Base-by-base conservation (phyloP, 345 rosid genomes). In the Stellera chamaejasme region DNA sequence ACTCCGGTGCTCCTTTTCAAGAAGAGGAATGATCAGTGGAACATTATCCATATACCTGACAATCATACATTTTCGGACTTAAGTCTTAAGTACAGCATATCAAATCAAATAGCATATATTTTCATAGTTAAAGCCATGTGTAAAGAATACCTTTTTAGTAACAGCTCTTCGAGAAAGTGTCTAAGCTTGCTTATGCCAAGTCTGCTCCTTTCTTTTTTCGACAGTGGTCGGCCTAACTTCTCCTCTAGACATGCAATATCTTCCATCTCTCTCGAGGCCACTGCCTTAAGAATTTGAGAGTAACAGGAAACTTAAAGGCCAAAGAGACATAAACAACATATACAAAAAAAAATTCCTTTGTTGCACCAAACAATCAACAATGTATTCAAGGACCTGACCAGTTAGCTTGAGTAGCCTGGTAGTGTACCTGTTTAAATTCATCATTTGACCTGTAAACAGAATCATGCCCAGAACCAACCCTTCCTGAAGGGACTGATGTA, bases 401-500 rank as follows among this genome's bases (percentile, higher is more conserved):
- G 52, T 11, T 41, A 48, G 28, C 47, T 28, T 23, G 9, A 45
- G 42, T 19, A 36, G 48, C 46, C 52, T 59, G 61, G 61, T 13
- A 56, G 2, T 36, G 70, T 46, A 90, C 98, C 96, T 83, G 87
- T 76, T 91, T 85, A 72, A 91, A 91, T 56, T 88, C 98, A 39
- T 91, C 87, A 57, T 91, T 85, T 25, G 96, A 80, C 49, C 68
- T 68, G 75, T 81, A 88, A 39, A 87, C 83, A 50, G 96, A 75
- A 58, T 85, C 96, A 54, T 75, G 84, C 60, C 71, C 88, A 46
- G 67, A 56, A 52, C 98, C 95, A 57, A 91, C 98, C 70, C 98
- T 81, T 74, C 96, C 98, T 15, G 98, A 91, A 63, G 98, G 98
- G 69, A 91, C 95, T 43, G 98, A 87, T 54, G 98, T 91, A 63